These are phyloP conservation scores for Wickerhamiella alocasiicola DNA, from an alignment of 805 yeast genomes.

Conservation along the genomic window DNA sequence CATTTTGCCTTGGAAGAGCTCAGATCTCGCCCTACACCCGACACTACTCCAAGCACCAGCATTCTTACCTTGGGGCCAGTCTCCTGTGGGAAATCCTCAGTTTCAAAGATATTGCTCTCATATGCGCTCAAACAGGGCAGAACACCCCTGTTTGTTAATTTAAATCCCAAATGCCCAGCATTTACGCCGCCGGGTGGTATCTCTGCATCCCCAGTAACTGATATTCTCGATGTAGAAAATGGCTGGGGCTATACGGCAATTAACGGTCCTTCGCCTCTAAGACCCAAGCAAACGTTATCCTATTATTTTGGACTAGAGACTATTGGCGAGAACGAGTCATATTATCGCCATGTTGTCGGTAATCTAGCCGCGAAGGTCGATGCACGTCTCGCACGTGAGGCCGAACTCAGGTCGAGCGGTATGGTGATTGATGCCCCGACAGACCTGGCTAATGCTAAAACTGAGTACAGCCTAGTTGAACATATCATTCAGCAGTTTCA, in stretches of 20 bases:
- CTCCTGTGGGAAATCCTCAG: slow-evolving; percentile 66
- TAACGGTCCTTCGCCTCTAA: slow-evolving; percentile 36
- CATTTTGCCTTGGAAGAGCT: slow-evolving; percentile 63
- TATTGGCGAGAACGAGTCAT: slow-evolving; percentile 41
- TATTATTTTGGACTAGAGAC: slow-evolving; percentile 63
- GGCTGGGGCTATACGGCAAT: slow-evolving; percentile 69
- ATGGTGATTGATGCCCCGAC: slow-evolving; percentile 66
- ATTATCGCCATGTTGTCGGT: slow-evolving; percentile 39
- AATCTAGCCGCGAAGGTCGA: slow-evolving; percentile 38
- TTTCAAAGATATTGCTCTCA: slow-evolving; percentile 54
- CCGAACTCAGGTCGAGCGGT: slow-evolving; percentile 37
- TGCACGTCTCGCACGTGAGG: slow-evolving; percentile 40
- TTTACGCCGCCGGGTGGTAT: slow-evolving; percentile 73
- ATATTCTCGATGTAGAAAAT: slow-evolving; percentile 60
- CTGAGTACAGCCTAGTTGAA: slow-evolving; percentile 35
- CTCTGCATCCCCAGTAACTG: slow-evolving; percentile 74
- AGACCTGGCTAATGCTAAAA: slow-evolving; percentile 33
- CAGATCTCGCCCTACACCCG: slow-evolving; percentile 22
- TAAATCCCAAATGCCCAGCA: slow-evolving; percentile 63
- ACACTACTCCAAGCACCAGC: slow-evolving; percentile 25
- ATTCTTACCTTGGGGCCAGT: slow-evolving; percentile 63
- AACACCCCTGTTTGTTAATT: slow-evolving; percentile 61
- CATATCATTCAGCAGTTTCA: slow-evolving; percentile 47
- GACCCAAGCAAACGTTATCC: slow-evolving; percentile 83
- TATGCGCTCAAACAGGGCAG: slow-evolving; percentile 64